A percentile compares a stretch with the other conserved stretches of the same genome.
Conservation (phyloP, 495 filamentous ascomycete species). For the Hamigera avellanea region DNA sequence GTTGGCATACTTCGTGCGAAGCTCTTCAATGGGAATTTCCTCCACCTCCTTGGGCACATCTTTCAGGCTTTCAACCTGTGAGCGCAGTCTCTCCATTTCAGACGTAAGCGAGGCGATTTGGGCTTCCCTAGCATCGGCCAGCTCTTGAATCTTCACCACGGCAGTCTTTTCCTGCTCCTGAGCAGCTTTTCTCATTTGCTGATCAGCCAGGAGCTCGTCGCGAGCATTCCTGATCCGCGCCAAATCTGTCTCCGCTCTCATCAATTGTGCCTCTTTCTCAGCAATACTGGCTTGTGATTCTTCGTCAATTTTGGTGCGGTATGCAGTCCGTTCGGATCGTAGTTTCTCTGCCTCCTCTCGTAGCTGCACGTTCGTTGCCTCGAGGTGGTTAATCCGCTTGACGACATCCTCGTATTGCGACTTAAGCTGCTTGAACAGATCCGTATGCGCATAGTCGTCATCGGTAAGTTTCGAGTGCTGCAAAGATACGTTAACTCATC, state of each 20-base stretch:
- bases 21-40: constrained; percentile 47
- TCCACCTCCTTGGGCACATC: constrained; percentile 28
- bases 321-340: constrained; percentile 73
- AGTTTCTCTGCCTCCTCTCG: constrained; percentile 75
- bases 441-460: constrained; percentile 85
- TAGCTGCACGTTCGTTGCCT: constrained; percentile 76
- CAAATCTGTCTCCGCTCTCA: constrained; percentile 71
- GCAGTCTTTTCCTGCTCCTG: constrained; percentile 66
- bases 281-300: constrained; percentile 57
- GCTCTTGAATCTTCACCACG: constrained; percentile 59
- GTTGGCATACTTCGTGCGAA: constrained; percentile 58
- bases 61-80: constrained; percentile 36
- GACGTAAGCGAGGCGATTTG: constrained; percentile 70
- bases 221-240: constrained; percentile 69
- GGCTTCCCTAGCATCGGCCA: constrained; percentile 61
- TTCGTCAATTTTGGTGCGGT: constrained; percentile 63
- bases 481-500: no score
- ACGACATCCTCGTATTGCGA: constrained; percentile 86
- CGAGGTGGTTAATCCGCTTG: constrained; percentile 79
- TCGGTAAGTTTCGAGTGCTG: constrained; percentile 63
- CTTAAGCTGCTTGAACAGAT: constrained; percentile 85
- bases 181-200: constrained; percentile 63
- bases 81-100: constrained; percentile 60
- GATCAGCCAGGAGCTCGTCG: constrained; percentile 75
- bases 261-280: constrained; percentile 71